phyloP scores from a whole-genome alignment of 139 green algal genomes.

The Micractinium conductrix region DNA sequence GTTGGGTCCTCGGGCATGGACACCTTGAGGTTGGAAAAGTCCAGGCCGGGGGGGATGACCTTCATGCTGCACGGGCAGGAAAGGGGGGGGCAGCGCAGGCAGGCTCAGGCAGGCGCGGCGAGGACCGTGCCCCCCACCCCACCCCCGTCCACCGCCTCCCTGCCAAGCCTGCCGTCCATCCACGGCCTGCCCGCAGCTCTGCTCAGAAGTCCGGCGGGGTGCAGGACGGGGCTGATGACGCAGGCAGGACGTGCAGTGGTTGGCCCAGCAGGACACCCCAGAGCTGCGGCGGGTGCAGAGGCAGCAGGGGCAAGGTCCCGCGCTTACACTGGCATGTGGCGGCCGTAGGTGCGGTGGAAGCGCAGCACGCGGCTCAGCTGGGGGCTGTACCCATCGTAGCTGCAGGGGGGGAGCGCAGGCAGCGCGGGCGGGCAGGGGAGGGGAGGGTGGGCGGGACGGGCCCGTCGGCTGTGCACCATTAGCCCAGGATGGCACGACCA shows the following conservation, averaged over 20 bases:
- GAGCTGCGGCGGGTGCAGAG: too few species aligned
- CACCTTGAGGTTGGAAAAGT: conserved; percentile 82
- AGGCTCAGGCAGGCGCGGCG: too few species aligned
- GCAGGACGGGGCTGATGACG: too few species aligned
- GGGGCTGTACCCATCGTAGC: conserved; percentile 84
- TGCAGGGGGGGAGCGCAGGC: not conserved
- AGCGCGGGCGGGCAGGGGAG: not conserved
- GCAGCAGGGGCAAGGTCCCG: not conserved
- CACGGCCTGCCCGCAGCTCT: too few species aligned
- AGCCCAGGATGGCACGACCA: too few species aligned
- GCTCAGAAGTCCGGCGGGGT: too few species aligned
- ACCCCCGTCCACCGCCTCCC: too few species aligned
- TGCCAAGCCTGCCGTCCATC: too few species aligned
- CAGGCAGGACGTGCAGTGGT: too few species aligned
- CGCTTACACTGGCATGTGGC: conserved; percentile 75
- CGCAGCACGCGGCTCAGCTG: conserved; percentile 62
- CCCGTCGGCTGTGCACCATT: too few species aligned
- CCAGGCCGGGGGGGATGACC: conserved; percentile 89
- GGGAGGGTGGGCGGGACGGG: not conserved
- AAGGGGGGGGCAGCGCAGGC: not conserved
- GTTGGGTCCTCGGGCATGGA: conserved; percentile 71
- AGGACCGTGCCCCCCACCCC: too few species aligned
- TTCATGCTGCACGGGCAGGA: conserved; percentile 66
- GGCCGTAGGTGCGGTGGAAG: conserved; percentile 60
- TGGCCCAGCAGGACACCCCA: too few species aligned